Evolutionary conservation across 331 rosid genomes (phyloP).

Genomic region (Erythrophleum ivorense): DNA sequence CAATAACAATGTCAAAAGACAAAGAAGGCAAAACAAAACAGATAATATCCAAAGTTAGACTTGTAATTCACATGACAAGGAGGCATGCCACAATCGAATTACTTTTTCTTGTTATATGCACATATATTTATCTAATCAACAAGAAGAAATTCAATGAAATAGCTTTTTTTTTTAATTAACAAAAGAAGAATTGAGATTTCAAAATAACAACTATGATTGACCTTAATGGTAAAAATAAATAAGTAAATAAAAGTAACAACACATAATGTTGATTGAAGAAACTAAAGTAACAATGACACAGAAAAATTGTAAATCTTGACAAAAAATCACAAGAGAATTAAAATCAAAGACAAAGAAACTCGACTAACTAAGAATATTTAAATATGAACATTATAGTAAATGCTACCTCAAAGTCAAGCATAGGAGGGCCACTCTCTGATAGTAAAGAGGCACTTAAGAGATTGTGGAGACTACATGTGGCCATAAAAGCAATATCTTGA

Average conservation of each 20-base stretch:
- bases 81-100: not conserved
- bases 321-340: constrained; percentile 28
- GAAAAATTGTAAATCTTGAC: constrained; percentile 5
- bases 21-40: not conserved
- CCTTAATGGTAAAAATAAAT: not conserved
- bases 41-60: not conserved
- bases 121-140: not conserved
- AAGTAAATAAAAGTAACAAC: not conserved
- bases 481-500: constrained; percentile 78
- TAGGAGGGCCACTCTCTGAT: constrained; percentile 95
- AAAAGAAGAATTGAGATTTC: not conserved
- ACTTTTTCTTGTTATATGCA: not conserved
- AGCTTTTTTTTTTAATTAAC: not conserved
- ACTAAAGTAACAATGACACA: constrained; percentile 6
- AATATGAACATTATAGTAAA: constrained; percentile 28
- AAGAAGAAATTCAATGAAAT: not conserved
- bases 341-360: constrained; percentile 26
- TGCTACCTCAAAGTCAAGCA: constrained; percentile 97
- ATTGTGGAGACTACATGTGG: constrained; percentile 88
- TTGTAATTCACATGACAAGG: not conserved
- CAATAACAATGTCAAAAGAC: not conserved
- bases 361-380: constrained; percentile 16
- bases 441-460: constrained; percentile 81
- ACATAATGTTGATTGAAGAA: not conserved
- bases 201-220: not conserved